A percentile compares a stretch with the other conserved stretches of the same genome.
Conservation (phyloP, 139 green algal species). For the Chlamydomonas sp. region DNA sequence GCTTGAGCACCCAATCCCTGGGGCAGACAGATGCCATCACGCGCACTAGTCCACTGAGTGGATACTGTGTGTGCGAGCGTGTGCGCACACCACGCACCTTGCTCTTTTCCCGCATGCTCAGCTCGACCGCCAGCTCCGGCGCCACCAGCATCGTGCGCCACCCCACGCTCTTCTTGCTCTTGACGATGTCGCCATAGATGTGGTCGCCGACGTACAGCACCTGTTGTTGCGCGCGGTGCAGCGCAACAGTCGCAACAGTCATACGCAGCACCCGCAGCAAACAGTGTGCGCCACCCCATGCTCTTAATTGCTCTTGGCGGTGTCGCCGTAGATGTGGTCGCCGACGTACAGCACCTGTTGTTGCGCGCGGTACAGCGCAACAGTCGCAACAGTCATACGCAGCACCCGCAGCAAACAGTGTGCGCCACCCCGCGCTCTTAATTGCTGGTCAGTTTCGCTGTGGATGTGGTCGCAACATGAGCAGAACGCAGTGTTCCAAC, state of each 20-base stretch:
- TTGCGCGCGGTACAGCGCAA: too few species aligned
- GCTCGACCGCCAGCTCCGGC: constrained; percentile 64
- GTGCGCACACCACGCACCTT: too few species aligned
- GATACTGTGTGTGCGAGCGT: neutral
- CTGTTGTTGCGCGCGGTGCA: too few species aligned
- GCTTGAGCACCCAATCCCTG: too few species aligned
- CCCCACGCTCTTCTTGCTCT: constrained; percentile 70
- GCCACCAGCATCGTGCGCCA: constrained; percentile 92
- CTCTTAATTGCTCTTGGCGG: constrained; percentile 77
- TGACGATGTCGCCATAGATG: constrained; percentile 87
- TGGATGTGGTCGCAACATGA: constrained; percentile 93
- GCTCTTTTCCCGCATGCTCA: constrained; percentile 38
- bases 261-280: too few species aligned
- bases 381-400: too few species aligned
- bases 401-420: constrained; percentile 85
- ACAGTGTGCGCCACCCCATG: constrained; percentile 92
- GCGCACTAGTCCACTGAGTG: neutral
- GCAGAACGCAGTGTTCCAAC: too few species aligned
- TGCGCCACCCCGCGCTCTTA: constrained; percentile 87
- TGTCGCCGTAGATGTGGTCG: constrained; percentile 88
- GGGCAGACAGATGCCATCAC: too few species aligned
- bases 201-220: constrained; percentile 84
- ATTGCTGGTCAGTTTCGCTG: constrained; percentile 76
- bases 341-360: constrained; percentile 78
- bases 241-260: too few species aligned